Evolutionary conservation across 2,329 filamentous ascomycete genomes (phyloP).

Genomic region (Fusarium floridanum): DNA sequence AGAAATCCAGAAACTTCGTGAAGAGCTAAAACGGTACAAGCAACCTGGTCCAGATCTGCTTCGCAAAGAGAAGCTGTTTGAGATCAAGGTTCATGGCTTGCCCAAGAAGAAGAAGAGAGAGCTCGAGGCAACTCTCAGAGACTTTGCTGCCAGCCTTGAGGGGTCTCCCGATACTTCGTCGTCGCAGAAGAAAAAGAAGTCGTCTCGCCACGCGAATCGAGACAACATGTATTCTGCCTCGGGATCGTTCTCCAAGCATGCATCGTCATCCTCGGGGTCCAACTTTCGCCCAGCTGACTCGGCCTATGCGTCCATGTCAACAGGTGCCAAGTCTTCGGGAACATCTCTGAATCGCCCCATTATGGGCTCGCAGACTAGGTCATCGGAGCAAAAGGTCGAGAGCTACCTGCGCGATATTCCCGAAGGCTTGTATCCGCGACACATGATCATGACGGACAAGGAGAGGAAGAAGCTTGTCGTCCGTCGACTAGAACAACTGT

Average conservation of each 20-base stretch:
- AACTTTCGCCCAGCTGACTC: conserved; percentile 69
- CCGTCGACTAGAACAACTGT: conserved; percentile 81
- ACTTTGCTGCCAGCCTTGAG: conserved; percentile 76
- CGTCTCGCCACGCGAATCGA: conserved; percentile 55
- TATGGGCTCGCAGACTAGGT: conserved; percentile 53
- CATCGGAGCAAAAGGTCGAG: conserved; percentile 72
- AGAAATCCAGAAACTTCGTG: conserved; percentile 83
- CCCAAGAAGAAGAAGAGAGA: conserved; percentile 80
- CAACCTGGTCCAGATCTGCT: conserved; percentile 75
- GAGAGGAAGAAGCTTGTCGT: conserved; percentile 84
- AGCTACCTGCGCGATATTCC: conserved; percentile 81
- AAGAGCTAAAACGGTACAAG: conserved; percentile 78
- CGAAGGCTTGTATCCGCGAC: conserved; percentile 73
- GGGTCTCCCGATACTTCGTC: conserved; percentile 59
- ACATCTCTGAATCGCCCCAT: conserved; percentile 55
- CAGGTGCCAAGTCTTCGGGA: conserved; percentile 60
- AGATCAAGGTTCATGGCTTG: conserved; percentile 83
- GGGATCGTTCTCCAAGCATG: conserved; percentile 63
- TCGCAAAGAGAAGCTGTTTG: conserved; percentile 83
- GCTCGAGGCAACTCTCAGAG: conserved; percentile 78
- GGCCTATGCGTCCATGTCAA: conserved; percentile 77
- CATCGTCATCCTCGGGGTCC: conserved; percentile 65
- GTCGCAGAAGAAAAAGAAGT: conserved; percentile 55
- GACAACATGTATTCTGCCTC: conserved; percentile 56
- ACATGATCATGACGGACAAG: conserved; percentile 75